Base-by-base conservation (phyloP, 2,329 filamentous ascomycete species). In the Mycosphaerella sp. region DNA sequence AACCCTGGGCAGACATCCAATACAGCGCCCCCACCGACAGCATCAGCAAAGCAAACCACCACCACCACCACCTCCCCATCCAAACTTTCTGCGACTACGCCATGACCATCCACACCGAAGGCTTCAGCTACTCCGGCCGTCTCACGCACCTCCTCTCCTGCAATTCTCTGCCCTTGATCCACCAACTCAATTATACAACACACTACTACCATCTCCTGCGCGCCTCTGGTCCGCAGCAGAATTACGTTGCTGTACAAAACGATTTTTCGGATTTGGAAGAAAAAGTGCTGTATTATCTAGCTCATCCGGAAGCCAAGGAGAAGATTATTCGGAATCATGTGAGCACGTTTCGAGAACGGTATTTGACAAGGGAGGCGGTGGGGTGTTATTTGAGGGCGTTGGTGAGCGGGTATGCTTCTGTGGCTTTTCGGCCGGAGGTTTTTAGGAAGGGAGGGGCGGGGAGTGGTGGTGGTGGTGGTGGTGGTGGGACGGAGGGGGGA, bases 1-100 rank as follows among this genome's bases (percentile, higher is more conserved):
- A 69, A 52, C 17, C 56, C 0, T 72, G 70, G 70, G 64, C 64
- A 1, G 66, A 72, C 50, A 65, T 72, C 1, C 45, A 58, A 9
- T 62, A 55, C 17, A 49, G 63, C 21, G 46, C 60, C 39, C 6
- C 2, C 2, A 21, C 21, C 1, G 4, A 4, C 2, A 21, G 4
- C 2, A 21, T 6, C 21, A 21, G 6, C 21, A 21, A 21, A 6
- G 21, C 55, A 42, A 43, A 53, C 12, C 46, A 51, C 5, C 49
- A 52, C n/a, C 17, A 36, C 1, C 28, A 39, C 34, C 47, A 50
- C 32, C 47, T 62, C n/a, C 27, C 41, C n/a, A 50, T 57, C 10
- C 54, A 59, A 6, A 58, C 64, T 4, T 47, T 61, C 10, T 66
- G 64, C 52, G 44, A 54, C 7, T 66, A 63, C 25, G 50, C 49